phyloP scores from a whole-genome alignment of 495 filamentous ascomycete genomes.

The Collariella sp. region DNA sequence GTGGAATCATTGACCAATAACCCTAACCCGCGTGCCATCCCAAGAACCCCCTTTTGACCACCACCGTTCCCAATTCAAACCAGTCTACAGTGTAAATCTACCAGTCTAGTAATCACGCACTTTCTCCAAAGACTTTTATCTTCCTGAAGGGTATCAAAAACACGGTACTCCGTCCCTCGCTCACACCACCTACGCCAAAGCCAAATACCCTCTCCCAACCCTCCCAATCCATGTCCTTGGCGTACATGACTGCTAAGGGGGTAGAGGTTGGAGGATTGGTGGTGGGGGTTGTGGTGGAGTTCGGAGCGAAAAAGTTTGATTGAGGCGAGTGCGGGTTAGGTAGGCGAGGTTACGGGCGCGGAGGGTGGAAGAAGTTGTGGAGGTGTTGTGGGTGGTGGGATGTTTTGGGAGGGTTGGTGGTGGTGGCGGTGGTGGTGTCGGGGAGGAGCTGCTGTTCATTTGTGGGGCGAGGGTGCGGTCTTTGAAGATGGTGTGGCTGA shows the following conservation, averaged over 20 bases:
- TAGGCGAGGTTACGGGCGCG: conserved; percentile 50
- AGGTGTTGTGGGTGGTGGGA: conserved; percentile 1
- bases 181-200: too few relatives aligned
- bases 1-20: too few relatives aligned
- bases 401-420: background rate
- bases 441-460: conserved; percentile 35
- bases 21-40: background rate
- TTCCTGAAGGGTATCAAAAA: background rate
- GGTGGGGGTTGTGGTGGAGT: conserved; percentile 50
- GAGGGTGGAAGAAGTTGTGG: background rate
- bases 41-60: background rate
- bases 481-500: conserved; percentile 23
- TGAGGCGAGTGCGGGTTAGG: conserved; percentile 65
- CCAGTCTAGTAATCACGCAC: background rate
- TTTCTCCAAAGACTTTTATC: too few relatives aligned
- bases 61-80: too few relatives aligned
- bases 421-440: conserved; percentile 32
- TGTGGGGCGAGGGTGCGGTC: conserved; percentile 42
- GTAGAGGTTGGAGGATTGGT: conserved; percentile 59
- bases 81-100: too few relatives aligned
- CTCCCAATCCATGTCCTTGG: conserved; percentile 50
- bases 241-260: conserved; percentile 83
- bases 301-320: conserved; percentile 66
- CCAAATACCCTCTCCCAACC: background rate
- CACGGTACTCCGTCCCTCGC: background rate